Evolutionary conservation across 2,329 filamentous ascomycete genomes (phyloP).

Genomic region (Pseudopithomyces maydicus): DNA sequence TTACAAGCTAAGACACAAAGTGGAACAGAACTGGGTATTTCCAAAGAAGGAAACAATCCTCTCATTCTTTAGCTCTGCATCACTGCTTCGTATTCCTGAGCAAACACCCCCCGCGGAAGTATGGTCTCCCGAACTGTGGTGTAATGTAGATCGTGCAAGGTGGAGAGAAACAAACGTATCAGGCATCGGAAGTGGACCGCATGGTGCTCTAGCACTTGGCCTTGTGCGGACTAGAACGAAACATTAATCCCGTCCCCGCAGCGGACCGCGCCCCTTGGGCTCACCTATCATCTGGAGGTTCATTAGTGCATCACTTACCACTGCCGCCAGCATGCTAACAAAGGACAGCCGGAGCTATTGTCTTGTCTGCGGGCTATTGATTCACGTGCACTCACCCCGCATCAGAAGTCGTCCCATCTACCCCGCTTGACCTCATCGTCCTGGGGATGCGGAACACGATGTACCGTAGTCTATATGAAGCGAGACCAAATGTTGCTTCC

Average conservation of each 20-base stretch:
- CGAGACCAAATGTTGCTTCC: neutral
- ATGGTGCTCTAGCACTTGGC: neutral
- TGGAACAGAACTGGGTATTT: too few relatives aligned
- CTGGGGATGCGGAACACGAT: slow-evolving; percentile 12
- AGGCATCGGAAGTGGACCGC: slow-evolving; percentile 1
- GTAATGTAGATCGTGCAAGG: neutral
- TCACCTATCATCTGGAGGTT: neutral
- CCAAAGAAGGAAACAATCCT: too few relatives aligned
- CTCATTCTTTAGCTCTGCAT: too few relatives aligned
- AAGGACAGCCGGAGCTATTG: slow-evolving; percentile 9
- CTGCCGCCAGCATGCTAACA: slow-evolving; percentile 10
- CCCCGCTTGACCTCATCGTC: slow-evolving; percentile 35
- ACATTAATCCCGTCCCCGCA: neutral
- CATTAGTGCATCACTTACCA: neutral
- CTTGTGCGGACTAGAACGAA: neutral
- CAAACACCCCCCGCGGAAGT: too few relatives aligned
- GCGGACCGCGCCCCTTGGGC: neutral
- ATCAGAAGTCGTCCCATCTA: slow-evolving; percentile 18
- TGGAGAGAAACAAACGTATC: neutral
- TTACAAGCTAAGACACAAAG: too few relatives aligned
- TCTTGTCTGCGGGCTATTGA: slow-evolving; percentile 13
- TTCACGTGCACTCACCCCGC: slow-evolving; percentile 36
- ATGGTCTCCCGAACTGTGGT: too few relatives aligned
- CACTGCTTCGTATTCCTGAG: too few relatives aligned
- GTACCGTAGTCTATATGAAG: slow-evolving; percentile 17